Base-by-base conservation (phyloP, 495 filamentous ascomycete species). In the Trypethelium eluteriae region DNA sequence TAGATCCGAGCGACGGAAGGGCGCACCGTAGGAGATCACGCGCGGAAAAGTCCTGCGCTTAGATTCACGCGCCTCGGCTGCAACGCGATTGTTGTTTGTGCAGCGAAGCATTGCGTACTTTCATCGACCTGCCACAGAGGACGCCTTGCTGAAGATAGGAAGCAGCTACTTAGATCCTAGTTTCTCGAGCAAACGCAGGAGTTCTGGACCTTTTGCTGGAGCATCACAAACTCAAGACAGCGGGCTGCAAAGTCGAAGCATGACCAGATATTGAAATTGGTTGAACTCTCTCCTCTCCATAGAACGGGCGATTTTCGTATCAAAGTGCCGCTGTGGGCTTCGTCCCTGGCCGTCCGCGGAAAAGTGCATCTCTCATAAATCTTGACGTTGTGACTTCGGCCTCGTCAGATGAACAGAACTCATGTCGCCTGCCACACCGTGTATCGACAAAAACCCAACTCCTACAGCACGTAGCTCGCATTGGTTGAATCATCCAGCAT, bases 401-500 rank as follows among this genome's bases (percentile, higher is more conserved):
- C 25, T 7, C 14, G n/a, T 59, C 14, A 44, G 32, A 35, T 59
- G 53, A 36, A 59, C 36, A 35, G 14, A 10, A 59, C 36, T 18
- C 18, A 59, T 59, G 53, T 59, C 53, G 53, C 53, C 14, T 36
- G 53, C 53, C 32, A 59, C 32, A 59, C 2, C 5, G 53, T 59
- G 53, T 59, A 59, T 59, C 53, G 14, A 36, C 18, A 5, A 59
- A 36, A 32, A 2, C 53, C 18, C 18, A 10, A 18, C 0, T 25
- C 25, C 25, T 36, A 59, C 53, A 59, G 18, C 32, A 36, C 18
- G 53, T 59, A 59, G 53, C 32, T 59, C 14, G 14, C 53, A 36
- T 34, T 59, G n/a, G 5, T 59, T 35, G 32, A 59, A 36, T 7
- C 5, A 59, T 59, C 7, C 53, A 59, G 53, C 53, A 5, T 53